phyloP scores from a whole-genome alignment of 352 stramenopile species.

The Phytophthora hibernalis region DNA sequence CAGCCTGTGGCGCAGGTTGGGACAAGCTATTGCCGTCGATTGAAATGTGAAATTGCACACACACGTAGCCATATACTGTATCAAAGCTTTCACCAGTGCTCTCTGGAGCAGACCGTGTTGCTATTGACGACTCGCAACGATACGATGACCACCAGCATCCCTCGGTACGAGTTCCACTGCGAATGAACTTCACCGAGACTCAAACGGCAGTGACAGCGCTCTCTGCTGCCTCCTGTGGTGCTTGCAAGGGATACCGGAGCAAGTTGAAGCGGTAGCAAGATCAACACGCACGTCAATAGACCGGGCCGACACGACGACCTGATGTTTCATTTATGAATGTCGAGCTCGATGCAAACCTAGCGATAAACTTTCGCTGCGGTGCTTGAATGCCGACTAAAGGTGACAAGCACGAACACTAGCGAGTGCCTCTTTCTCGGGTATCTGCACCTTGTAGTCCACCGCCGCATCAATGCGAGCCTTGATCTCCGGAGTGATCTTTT shows the following conservation, averaged over 20 bases:
- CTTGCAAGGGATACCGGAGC: neutral
- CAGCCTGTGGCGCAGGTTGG: neutral
- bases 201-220: constrained; percentile 8
- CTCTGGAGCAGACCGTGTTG: neutral
- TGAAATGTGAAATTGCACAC: no score
- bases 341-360: neutral
- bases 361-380: neutral
- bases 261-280: neutral
- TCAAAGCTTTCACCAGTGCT: neutral
- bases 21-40: neutral
- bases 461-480: constrained; percentile 64
- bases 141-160: neutral
- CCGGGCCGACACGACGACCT: neutral
- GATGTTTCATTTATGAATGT: neutral
- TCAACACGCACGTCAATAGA: neutral
- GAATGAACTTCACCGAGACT: constrained; percentile 10
- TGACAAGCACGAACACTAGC: constrained; percentile 22
- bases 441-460: constrained; percentile 38
- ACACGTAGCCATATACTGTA: no score
- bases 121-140: neutral
- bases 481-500: constrained; percentile 59
- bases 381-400: constrained; percentile 8
- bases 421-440: constrained; percentile 32
- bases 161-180: neutral
- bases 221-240: neutral